Base-by-base conservation (phyloP, 768 basidiomycete species). In the Russula sp. region DNA sequence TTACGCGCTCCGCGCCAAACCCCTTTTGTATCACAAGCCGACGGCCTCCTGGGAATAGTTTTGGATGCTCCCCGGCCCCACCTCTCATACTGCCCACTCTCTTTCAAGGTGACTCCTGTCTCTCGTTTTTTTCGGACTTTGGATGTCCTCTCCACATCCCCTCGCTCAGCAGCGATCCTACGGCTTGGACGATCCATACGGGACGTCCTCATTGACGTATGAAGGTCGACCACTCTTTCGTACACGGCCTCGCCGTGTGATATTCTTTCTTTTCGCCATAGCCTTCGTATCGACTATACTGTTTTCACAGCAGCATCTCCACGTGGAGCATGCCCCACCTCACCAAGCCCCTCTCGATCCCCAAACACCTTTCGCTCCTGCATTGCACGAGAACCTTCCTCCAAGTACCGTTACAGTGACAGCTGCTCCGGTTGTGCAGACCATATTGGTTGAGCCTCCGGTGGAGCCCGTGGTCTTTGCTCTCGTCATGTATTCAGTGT, bases 401-500 rank as follows among this genome's bases (percentile, higher is more conserved):
- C 45, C 42, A 10, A 16, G 5, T 16, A 32, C 48, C 10, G 45
- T 35, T 18, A 56, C 63, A 9, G 37, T 45, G 10, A 56, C 57
- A 13, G 59, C 60, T 16, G 45, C 66, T 4, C 20, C 59, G 7
- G 40, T 35, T 8, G 48, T 50, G 7, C n/a, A 56, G 9, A 56
- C 59, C n/a, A 16, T 45, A 13, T 1, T 56, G 3, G 34, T 59
- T 20, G 54, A 61, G 22, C 59, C 22, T 16, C n/a, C 31, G 4
- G 37, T 54, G 10, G 55, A 62, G 32, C 67, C 61, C 0, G 57
- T 68, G 27, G 57, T 57, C 27, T 68, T 68, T 31, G 53, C 65
- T 11, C 65, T 68, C 14, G 20, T 68, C 40, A 66, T 68, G 61
- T 62, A 39, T 54, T 60, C 55, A 7, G 57, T 60, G 20, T 6